These are phyloP conservation scores for Epichloe hybrida DNA, from an alignment of 2,329 filamentous ascomycete genomes.

Conservation along the genomic window DNA sequence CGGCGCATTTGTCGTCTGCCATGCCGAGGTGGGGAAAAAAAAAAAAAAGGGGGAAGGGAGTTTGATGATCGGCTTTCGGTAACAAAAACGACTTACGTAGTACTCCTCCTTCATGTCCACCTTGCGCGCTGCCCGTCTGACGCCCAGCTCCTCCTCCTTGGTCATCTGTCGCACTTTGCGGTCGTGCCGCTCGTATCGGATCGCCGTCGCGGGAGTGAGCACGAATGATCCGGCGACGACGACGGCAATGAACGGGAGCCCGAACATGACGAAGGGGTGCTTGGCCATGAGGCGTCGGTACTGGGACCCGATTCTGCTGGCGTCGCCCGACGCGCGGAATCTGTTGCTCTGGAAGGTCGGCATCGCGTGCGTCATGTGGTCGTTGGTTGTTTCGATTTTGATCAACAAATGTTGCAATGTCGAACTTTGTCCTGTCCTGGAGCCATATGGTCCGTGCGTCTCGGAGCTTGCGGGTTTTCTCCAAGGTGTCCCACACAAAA, in stretches of 20 bases:
- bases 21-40: not conserved
- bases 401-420: no score
- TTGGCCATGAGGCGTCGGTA: conserved; percentile 65
- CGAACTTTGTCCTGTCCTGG: no score
- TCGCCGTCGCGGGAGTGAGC: conserved; percentile 81
- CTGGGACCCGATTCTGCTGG: conserved; percentile 54
- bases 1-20: not conserved
- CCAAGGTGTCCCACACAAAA: no score
- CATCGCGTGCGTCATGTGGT: conserved; percentile 13
- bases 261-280: conserved; percentile 86
- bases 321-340: conserved; percentile 53
- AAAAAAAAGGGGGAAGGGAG: no score
- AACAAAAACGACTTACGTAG: conserved; percentile 50
- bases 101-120: conserved; percentile 79
- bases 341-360: conserved; percentile 53
- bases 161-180: conserved; percentile 75
- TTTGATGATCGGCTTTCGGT: not conserved
- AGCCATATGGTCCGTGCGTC: no score
- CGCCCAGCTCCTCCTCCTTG: conserved; percentile 72
- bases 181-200: conserved; percentile 89
- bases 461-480: no score
- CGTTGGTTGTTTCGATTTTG: not conserved
- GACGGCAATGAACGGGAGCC: conserved; percentile 78
- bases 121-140: conserved; percentile 56
- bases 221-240: conserved; percentile 91